Evolutionary conservation across 2,329 filamentous ascomycete genomes (phyloP).

Genomic region (Hymenoscyphus fructigenus): DNA sequence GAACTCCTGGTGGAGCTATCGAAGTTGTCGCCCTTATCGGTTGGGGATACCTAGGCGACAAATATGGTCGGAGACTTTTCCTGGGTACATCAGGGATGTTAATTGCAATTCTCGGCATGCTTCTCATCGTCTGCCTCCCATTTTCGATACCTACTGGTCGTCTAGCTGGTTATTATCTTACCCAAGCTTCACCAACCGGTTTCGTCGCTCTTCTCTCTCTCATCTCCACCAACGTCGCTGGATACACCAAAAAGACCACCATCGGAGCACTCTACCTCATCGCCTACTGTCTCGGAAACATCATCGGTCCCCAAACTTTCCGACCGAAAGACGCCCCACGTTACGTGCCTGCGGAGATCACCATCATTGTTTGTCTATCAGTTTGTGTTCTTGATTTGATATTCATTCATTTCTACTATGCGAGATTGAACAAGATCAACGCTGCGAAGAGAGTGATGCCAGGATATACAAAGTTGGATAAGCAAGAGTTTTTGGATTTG

Average conservation of each 20-base stretch:
- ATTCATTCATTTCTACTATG: conserved; percentile 32
- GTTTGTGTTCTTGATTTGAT: conserved; percentile 26
- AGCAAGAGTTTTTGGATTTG: conserved; percentile 36
- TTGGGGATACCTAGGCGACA: conserved; percentile 32
- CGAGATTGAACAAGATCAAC: conserved; percentile 31
- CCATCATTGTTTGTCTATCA: conserved; percentile 44
- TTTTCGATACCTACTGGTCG: conserved; percentile 39
- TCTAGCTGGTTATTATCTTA: conserved; percentile 41
- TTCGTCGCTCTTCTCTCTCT: conserved; percentile 36
- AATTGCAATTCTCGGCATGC: conserved; percentile 36
- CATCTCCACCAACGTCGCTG: conserved; percentile 46
- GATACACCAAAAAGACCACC: conserved; percentile 51
- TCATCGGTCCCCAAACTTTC: conserved; percentile 45
- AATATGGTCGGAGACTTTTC: conserved; percentile 32
- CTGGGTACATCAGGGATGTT: conserved; percentile 39
- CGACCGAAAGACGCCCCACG: conserved; percentile 48
- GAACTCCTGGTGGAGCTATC: conserved; percentile 33
- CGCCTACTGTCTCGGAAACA: conserved; percentile 54
- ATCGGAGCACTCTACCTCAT: conserved; percentile 45
- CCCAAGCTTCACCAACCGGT: conserved; percentile 58
- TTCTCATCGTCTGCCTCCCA: conserved; percentile 40
- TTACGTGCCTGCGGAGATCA: conserved; percentile 39
- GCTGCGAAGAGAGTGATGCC: conserved; percentile 23
- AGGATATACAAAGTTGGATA: conserved; percentile 32
- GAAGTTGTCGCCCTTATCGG: conserved; percentile 31